These are phyloP conservation scores for Lachancea cidri DNA, from an alignment of 805 yeast genomes.

Conservation along the genomic window DNA sequence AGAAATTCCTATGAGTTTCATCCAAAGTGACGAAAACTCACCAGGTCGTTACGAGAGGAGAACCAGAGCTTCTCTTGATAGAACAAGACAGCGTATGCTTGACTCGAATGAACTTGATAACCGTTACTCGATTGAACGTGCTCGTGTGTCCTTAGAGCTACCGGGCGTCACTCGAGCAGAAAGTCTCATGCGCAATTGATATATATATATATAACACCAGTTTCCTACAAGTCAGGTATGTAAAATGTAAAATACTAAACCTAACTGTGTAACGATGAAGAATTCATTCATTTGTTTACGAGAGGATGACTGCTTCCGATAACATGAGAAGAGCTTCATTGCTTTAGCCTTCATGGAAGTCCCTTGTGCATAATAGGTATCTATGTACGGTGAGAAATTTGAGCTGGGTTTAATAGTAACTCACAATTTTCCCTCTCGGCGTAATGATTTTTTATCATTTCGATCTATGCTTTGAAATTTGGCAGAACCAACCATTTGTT, in stretches of 20 bases:
- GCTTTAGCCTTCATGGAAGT: no score
- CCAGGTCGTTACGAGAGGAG: conserved; percentile 9
- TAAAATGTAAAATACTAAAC: neutral
- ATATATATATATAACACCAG: no score
- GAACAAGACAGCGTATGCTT: conserved; percentile 35
- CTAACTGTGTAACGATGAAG: neutral
- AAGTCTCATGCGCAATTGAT: conserved; percentile 24
- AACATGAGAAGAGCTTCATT: no score
- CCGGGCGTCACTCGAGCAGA: conserved; percentile 40
- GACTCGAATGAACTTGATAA: conserved; percentile 35
- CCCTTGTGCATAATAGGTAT: no score
- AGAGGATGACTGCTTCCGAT: no score
- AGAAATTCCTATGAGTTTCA: conserved; percentile 35
- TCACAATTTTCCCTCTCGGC: no score
- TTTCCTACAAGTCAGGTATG: no score
- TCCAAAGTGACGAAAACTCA: conserved; percentile 10
- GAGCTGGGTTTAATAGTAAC: no score
- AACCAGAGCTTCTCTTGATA: conserved; percentile 35
- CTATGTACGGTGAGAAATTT: no score
- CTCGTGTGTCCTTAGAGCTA: conserved; percentile 37
- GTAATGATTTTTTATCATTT: no score
- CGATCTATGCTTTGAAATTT: neutral
- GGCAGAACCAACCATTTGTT: neutral
- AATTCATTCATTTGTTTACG: no score
- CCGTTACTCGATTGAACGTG: conserved; percentile 37